A percentile compares a stretch with the other conserved stretches of the same genome.
Conservation (phyloP, 2,329 filamentous ascomycete species). For the Aureobasidium mangrovei region DNA sequence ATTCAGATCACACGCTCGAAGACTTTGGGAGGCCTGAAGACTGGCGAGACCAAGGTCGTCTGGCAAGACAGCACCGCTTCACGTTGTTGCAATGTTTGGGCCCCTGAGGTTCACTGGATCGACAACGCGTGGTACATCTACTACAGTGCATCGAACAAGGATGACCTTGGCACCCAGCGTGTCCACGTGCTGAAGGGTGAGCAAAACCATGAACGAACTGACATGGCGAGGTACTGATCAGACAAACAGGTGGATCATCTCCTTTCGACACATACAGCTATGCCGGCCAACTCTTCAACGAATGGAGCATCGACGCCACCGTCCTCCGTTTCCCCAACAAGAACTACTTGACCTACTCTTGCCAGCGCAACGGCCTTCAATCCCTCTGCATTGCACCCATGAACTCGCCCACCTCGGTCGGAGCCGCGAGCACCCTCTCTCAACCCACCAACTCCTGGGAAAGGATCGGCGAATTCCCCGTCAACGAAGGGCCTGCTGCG, state of each 20-base stretch:
- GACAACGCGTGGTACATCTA: conserved; percentile 46
- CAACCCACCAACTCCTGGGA: conserved; percentile 46
- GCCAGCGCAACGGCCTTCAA: conserved; percentile 32
- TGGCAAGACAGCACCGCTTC: conserved; percentile 39
- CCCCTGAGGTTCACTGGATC: conserved; percentile 47
- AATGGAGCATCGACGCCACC: conserved; percentile 41
- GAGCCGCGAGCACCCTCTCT: conserved; percentile 42
- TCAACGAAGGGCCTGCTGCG: conserved; percentile 48
- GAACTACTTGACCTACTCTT: conserved; percentile 48
- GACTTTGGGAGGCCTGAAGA: conserved; percentile 49
- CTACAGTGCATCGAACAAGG: conserved; percentile 40
- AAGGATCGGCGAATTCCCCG: conserved; percentile 34
- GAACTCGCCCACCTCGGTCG: conserved; percentile 36
- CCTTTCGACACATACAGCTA: conserved; percentile 47
- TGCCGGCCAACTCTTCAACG: conserved; percentile 35
- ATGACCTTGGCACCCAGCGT: conserved; percentile 40
- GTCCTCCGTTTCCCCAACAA: conserved; percentile 40
- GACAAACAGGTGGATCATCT: conserved; percentile 35
- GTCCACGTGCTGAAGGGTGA: conserved; percentile 44
- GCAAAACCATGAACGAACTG: not conserved
- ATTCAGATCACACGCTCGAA: conserved; percentile 47
- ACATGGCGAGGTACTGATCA: not conserved
- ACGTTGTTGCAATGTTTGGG: conserved; percentile 50
- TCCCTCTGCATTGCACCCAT: conserved; percentile 34
- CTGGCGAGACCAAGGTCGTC: conserved; percentile 41